Base-by-base conservation (phyloP, 2,329 filamentous ascomycete genomes). In the Colletotrichum lini region DNA sequence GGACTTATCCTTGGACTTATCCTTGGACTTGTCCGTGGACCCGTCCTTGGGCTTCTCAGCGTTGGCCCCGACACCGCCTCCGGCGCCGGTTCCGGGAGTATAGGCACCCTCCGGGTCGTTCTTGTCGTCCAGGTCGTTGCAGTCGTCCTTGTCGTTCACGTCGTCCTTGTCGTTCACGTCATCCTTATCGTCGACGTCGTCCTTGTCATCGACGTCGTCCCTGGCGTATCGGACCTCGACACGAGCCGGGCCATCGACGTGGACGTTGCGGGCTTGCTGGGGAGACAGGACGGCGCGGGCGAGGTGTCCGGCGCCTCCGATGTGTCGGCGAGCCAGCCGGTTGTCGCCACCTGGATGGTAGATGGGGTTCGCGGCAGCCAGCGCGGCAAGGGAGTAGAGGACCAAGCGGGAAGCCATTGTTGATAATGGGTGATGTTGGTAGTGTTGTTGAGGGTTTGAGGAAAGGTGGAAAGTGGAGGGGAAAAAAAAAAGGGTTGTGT, bases 351-450 rank as follows among this genome's bases (percentile, higher is more conserved):
- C 49, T 13, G 56, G 62, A 62, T 56, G 26, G 40, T 56, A 21
- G 40, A 70, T 61, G 49, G 67, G 62, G 67, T 70, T 70, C 49
- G 62, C 67, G n/a, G 67, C 6, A 70, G 18, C 67, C 67, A 70
- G 67, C 35, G 62, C 67, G 67, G 67, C 67, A 61, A 70, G 67
- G n/a, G 67, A 49, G 49, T 61, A 70, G 35, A 70, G 54, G 67
- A 70, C 56, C 67, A 70, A 56, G 54, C 67, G 65, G 56, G 62
- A 70, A 6, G 62, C 67, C 67, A 70, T 70, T 49, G 35, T 70
- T 42, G 21, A 47, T 42, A 10, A 16, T 70, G 30, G 30, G 18
- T 61, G 5, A 35, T 30, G 30, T 30, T 13, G n/a, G 18, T 53
- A 8, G 40, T 13, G 23, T 15, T 42, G 54, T 42, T 38, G 21